Percentiles rank a stretch among this genome's conserved stretches.
Conservation (phyloP, 768 basidiomycete genomes). For the Boletellus emodensis region DNA sequence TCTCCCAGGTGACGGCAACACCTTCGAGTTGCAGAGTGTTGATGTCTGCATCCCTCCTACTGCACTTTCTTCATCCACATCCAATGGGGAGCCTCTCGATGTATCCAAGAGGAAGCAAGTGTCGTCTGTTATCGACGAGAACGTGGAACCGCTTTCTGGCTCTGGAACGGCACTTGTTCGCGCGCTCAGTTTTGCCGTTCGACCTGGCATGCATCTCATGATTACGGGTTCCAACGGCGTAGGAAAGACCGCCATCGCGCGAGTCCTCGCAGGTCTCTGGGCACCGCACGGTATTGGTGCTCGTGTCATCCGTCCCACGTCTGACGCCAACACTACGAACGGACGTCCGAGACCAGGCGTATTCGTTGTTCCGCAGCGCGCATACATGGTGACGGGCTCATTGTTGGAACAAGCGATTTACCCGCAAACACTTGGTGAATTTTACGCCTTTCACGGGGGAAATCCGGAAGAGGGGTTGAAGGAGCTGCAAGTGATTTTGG, state of each 20-base stretch:
- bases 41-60: conserved; percentile 61
- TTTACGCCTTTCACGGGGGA: conserved; percentile 61
- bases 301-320: conserved; percentile 29
- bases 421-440: conserved; percentile 64
- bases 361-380: conserved; percentile 88
- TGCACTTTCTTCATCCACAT: neutral
- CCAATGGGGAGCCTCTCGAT: neutral
- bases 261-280: conserved; percentile 90
- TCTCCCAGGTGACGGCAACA: conserved; percentile 31
- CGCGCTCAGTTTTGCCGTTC: conserved; percentile 61
- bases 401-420: conserved; percentile 93
- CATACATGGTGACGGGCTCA: conserved; percentile 87
- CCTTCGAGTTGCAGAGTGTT: conserved; percentile 63
- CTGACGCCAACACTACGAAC: conserved; percentile 25
- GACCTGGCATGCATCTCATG: conserved; percentile 80
- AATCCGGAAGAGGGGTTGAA: conserved; percentile 44
- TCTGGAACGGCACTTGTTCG: conserved; percentile 53
- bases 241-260: conserved; percentile 85
- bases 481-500: conserved; percentile 73
- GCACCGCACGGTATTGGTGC: conserved; percentile 45
- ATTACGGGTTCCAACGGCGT: conserved; percentile 93
- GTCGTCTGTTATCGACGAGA: conserved; percentile 10
- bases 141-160: conserved; percentile 12
- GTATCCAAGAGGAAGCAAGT: conserved; percentile 1
- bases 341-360: conserved; percentile 43